Percentiles rank a stretch among this genome's conserved stretches.
These are phyloP conservation scores for Fusarium acutatum DNA, from an alignment of 2,329 filamentous ascomycete genomes.

Conservation along the genomic window DNA sequence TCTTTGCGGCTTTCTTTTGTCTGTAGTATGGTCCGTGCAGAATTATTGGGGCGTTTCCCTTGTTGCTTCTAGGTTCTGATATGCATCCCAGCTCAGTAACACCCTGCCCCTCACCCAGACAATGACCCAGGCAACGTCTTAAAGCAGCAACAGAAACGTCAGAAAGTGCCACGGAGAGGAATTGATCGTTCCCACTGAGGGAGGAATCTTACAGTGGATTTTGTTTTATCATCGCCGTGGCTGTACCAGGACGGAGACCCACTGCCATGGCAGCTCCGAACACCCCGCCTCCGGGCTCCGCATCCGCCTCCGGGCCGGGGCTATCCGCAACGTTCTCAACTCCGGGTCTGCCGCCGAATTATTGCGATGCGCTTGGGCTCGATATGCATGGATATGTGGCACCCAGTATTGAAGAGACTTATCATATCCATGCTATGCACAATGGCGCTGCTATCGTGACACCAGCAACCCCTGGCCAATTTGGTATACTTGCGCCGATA, in stretches of 20 bases:
- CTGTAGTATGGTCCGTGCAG: slow-evolving; percentile 8
- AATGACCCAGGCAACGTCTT: background rate
- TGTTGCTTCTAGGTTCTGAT: background rate
- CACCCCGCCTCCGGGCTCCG: slow-evolving; percentile 9
- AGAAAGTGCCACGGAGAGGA: background rate
- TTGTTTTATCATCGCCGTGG: background rate
- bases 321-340: slow-evolving; percentile 16
- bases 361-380: slow-evolving; percentile 25
- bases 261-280: slow-evolving; percentile 29
- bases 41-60: background rate
- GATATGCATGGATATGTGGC: slow-evolving; percentile 26
- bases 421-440: slow-evolving; percentile 17
- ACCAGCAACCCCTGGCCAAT: slow-evolving; percentile 47
- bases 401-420: slow-evolving; percentile 27
- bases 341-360: slow-evolving; percentile 11
- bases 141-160: slow-evolving; percentile 38
- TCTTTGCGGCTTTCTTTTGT: background rate
- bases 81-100: slow-evolving; percentile 13
- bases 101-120: slow-evolving; percentile 9
- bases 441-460: background rate
- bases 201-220: background rate
- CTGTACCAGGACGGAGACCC: background rate
- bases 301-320: slow-evolving; percentile 13
- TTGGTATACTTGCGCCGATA: slow-evolving; percentile 55
- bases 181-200: background rate